Evolutionary conservation across 2,329 filamentous ascomycete genomes (phyloP).

Genomic region (Ophiosphaerella korrae): DNA sequence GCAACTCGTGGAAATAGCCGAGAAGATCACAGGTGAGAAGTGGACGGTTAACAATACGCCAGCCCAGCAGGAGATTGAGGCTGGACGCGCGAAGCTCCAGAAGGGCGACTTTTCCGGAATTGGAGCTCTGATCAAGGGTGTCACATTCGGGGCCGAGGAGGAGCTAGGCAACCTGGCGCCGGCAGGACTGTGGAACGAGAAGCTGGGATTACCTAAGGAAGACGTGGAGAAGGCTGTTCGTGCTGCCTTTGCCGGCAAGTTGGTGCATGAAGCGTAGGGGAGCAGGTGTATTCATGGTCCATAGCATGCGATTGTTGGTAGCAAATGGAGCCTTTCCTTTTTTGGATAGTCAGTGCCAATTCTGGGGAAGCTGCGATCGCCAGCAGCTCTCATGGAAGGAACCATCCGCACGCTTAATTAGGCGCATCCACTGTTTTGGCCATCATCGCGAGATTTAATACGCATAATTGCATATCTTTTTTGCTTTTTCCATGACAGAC

Average conservation of each 20-base stretch:
- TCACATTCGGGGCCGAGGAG: constrained; percentile 20
- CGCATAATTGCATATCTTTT: not conserved
- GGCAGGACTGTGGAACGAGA: constrained; percentile 46
- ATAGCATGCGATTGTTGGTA: not conserved
- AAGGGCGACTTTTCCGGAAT: constrained; percentile 42
- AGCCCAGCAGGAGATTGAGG: constrained; percentile 35
- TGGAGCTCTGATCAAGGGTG: constrained; percentile 22
- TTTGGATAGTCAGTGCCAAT: constrained; percentile 5
- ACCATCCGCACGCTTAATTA: constrained; percentile 5
- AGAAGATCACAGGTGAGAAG: constrained; percentile 58
- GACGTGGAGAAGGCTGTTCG: constrained; percentile 46
- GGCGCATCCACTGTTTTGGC: constrained; percentile 3
- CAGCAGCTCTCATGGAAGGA: constrained; percentile 11
- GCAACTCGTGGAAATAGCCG: constrained; percentile 59
- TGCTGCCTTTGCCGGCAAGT: constrained; percentile 30
- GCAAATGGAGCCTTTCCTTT: constrained; percentile 4
- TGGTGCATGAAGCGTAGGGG: not conserved
- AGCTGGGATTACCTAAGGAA: constrained; percentile 50
- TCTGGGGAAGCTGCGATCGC: constrained; percentile 16
- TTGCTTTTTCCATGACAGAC: constrained; percentile 28
- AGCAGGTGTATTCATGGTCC: not conserved
- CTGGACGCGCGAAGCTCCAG: constrained; percentile 43
- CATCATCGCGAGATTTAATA: not conserved
- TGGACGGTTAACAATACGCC: constrained; percentile 55
- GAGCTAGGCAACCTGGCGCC: constrained; percentile 31